These are phyloP conservation scores for Butyriboletus loyo DNA, from an alignment of 768 basidiomycete species.

Conservation along the genomic window DNA sequence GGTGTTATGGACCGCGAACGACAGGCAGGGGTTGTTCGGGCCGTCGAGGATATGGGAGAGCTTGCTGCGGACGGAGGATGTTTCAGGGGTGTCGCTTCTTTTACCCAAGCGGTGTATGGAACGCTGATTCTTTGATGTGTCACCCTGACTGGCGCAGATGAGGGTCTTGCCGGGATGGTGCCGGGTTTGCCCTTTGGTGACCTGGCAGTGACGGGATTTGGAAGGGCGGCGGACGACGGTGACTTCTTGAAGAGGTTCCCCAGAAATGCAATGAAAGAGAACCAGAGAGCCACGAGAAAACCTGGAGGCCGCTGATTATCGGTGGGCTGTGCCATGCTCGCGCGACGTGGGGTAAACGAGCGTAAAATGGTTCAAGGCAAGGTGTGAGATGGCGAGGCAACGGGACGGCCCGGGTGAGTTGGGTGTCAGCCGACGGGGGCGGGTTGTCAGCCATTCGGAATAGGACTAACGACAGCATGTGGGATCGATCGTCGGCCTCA, in stretches of 20 bases:
- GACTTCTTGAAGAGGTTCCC: conserved; percentile 11
- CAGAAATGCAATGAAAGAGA: conserved; percentile 7
- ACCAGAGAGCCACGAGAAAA: conserved; percentile 20
- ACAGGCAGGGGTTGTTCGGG: background rate
- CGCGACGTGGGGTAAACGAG: background rate
- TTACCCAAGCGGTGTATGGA: background rate
- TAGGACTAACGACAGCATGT: background rate
- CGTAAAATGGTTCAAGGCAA: background rate
- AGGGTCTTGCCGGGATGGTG: background rate
- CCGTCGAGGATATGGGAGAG: conserved; percentile 3
- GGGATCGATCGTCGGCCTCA: conserved; percentile 18
- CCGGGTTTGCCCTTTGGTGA: background rate
- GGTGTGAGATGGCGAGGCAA: background rate
- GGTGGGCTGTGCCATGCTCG: background rate
- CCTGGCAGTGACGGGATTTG: conserved; percentile 17
- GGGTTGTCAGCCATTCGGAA: conserved; percentile 5
- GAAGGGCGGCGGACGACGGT: conserved; percentile 8
- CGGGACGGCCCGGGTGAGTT: background rate
- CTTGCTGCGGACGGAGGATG: conserved; percentile 2
- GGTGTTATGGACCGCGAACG: conserved; percentile 6
- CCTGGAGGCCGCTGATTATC: background rate
- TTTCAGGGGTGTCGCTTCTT: conserved; percentile 10
- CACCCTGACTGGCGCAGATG: conserved; percentile 1
- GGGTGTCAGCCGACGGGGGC: background rate
- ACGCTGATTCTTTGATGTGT: background rate